Base-by-base conservation (phyloP, 805 yeast species). In the Wickerhamiella azyma region DNA sequence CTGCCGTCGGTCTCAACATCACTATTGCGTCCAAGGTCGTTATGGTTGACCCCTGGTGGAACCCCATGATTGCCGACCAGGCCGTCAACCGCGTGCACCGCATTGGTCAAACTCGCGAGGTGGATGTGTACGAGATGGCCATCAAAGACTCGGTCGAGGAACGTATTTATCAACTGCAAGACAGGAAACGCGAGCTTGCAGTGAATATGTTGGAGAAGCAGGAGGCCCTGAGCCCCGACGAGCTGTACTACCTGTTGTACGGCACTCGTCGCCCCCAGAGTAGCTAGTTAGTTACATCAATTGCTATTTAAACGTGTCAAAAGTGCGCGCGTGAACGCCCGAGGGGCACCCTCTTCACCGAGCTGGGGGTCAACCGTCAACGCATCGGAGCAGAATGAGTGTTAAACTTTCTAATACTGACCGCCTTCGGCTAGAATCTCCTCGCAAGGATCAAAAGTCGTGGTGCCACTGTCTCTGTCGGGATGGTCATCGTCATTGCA, bases 41-140 rank as follows among this genome's bases (percentile, higher is more conserved):
- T 1, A 47, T 70, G 38, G 43, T 62, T 8, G 74, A 70, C 47
- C 72, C 72, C 6, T 70, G 74, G 72, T 70, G 74, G 74, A 71
- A 71, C 53, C 75, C 74, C 16, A 69, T 69, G 62, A 59, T 71
- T n/a, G 62, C 58, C 2, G 72, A 67, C 48, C 77, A 72, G 50
- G 77, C 77, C 1, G 64, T 73, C 45, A 76, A 70, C 48, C 62
- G 76, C 21, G 76, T 70, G 9, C 72, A 71, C 52, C 61, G 76
- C 8, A 58, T 71, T 9, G 76, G 76, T 2, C 76, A 71, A 51
- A 65, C 61, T 5, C 49, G 53, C 17, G 61, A 59, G 14, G 77
- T 72, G 2, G 68, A 67, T 39, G 71, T 72, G 9, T 60, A 66
- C 49, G 72, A 71, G 46, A 55, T 74, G 43, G 64, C 59, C 17